Conservation (phyloP, 768 basidiomycete genomes). For the Leccinellum albellum region DNA sequence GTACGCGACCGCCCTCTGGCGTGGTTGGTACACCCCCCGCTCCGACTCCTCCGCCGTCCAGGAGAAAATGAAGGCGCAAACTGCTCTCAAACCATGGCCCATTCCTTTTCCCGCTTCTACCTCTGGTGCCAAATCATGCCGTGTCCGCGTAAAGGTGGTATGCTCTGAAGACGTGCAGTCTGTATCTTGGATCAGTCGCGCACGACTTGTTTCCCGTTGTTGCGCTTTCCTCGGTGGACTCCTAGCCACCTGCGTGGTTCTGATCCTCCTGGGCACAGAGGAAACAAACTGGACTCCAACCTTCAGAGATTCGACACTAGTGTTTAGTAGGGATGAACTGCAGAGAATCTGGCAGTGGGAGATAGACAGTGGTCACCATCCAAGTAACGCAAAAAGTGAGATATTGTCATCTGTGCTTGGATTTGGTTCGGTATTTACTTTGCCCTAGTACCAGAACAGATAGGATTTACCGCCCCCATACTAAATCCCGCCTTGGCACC, state of each 20-base stretch:
- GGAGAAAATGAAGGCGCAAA: conserved; percentile 34
- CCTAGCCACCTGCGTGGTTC: conserved; percentile 43
- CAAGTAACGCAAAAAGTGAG: conserved; percentile 67
- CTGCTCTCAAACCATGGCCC: conserved; percentile 43
- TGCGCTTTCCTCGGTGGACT: conserved; percentile 50
- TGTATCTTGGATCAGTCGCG: conserved; percentile 47
- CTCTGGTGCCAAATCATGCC: conserved; percentile 47
- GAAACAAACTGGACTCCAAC: conserved; percentile 37
- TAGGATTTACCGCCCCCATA: conserved; percentile 53
- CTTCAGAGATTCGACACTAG: conserved; percentile 59
- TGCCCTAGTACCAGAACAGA: conserved; percentile 55
- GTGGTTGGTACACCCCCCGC: conserved; percentile 2
- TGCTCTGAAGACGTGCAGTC: conserved; percentile 41
- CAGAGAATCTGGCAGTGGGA: conserved; percentile 94
- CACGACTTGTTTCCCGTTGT: conserved; percentile 52
- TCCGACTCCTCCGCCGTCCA: conserved; percentile 33
- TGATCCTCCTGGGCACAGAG: conserved; percentile 41
- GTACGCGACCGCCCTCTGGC: conserved; percentile 7
- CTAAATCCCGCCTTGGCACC: conserved; percentile 66
- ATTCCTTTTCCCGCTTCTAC: conserved; percentile 56
- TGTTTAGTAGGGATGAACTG: conserved; percentile 66
- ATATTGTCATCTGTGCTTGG: conserved; percentile 14
- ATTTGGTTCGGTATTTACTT: neutral
- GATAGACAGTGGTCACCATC: conserved; percentile 85
- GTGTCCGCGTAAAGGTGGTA: conserved; percentile 56